Percentiles rank a stretch among this genome's conserved stretches.
Conservation (phyloP, 2,329 filamentous ascomycete genomes). For the Epichloe sibirici region DNA sequence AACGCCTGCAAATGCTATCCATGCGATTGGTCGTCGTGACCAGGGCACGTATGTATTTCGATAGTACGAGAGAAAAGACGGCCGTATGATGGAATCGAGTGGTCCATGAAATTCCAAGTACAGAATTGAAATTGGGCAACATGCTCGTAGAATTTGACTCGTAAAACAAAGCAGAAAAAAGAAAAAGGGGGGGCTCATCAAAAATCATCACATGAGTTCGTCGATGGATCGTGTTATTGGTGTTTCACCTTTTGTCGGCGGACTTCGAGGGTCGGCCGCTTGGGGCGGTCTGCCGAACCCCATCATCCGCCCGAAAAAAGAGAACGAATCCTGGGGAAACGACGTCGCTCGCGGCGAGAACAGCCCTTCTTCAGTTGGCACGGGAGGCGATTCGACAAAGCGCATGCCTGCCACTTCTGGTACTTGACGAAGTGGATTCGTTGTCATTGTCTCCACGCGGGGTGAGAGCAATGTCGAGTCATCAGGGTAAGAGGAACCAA, state of each 20-base stretch:
- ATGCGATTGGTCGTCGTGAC: background rate
- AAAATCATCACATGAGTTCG: slow-evolving; percentile 50
- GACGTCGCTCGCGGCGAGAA: slow-evolving; percentile 41
- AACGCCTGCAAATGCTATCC: slow-evolving; percentile 6
- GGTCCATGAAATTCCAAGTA: background rate
- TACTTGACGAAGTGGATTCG: slow-evolving; percentile 46
- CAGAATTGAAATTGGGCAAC: background rate
- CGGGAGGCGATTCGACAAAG: slow-evolving; percentile 40
- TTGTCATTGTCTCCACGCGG: slow-evolving; percentile 59
- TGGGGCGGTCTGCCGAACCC: slow-evolving; percentile 39
- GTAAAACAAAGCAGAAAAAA: background rate
- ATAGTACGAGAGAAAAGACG: background rate
- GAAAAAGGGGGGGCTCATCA: background rate
- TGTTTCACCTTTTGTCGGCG: slow-evolving; percentile 59
- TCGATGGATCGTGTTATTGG: slow-evolving; percentile 70
- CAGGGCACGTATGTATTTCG: background rate
- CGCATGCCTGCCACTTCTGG: slow-evolving; percentile 35
- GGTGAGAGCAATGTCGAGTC: slow-evolving; percentile 57
- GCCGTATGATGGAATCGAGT: background rate
- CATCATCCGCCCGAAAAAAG: slow-evolving; percentile 32
- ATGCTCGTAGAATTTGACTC: background rate
- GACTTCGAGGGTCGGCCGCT: slow-evolving; percentile 57
- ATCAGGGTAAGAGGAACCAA: slow-evolving; percentile 23
- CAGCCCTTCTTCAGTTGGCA: slow-evolving; percentile 37
- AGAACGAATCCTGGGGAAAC: slow-evolving; percentile 42